phyloP scores from a whole-genome alignment of 2,329 filamentous ascomycete species.

The Pleomassaria siparia region DNA sequence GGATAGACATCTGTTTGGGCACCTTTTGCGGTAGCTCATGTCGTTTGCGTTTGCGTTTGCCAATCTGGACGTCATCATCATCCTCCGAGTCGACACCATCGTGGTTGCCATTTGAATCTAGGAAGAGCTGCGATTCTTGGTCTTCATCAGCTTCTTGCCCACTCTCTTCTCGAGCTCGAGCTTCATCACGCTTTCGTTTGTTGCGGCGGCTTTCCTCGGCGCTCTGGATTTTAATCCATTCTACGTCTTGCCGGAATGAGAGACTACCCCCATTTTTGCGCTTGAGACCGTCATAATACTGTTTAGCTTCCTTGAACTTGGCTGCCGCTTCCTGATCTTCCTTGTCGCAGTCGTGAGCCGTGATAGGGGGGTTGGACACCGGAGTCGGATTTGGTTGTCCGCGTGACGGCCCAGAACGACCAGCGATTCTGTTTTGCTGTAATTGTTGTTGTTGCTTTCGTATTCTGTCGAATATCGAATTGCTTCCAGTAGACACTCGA shows the following conservation, averaged over 20 bases:
- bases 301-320: conserved; percentile 23
- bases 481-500: too few species aligned
- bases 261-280: conserved; percentile 19
- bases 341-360: conserved; percentile 1
- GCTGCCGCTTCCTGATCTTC: conserved; percentile 12
- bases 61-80: conserved; percentile 1
- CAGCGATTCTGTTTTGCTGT: too few species aligned
- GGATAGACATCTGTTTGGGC: conserved; percentile 14
- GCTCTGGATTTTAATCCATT: conserved; percentile 28
- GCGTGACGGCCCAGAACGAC: too few species aligned
- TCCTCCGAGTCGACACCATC: not conserved
- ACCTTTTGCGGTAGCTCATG: conserved; percentile 17
- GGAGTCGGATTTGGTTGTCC: too few species aligned
- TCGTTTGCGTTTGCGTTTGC: conserved; percentile 17
- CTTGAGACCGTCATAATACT: conserved; percentile 21
- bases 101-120: not conserved
- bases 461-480: too few species aligned
- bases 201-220: conserved; percentile 19
- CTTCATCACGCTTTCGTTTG: conserved; percentile 20
- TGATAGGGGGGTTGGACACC: too few species aligned
- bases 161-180: conserved; percentile 22
- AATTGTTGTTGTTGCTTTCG: too few species aligned
- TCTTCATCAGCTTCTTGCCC: conserved; percentile 13
- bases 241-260: conserved; percentile 27
- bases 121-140: conserved; percentile 15